Conservation (phyloP, 2,329 filamentous ascomycete genomes). For the Lecanoromycetidae sp. region DNA sequence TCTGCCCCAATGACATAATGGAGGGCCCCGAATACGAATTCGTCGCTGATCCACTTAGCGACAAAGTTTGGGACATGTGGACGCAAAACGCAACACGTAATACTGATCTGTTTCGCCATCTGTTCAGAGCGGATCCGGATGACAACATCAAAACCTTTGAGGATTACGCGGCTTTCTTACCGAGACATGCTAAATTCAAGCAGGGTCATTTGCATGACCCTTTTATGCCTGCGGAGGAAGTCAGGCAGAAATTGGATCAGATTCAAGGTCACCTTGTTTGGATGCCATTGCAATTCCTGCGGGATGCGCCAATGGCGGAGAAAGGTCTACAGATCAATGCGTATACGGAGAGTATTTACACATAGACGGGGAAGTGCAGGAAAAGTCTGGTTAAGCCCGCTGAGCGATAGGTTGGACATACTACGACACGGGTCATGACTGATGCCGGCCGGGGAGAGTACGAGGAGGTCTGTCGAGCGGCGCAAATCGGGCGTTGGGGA, state of each 20-base stretch:
- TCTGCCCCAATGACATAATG: slow-evolving; percentile 60
- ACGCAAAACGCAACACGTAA: slow-evolving; percentile 59
- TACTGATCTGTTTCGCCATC: slow-evolving; percentile 65
- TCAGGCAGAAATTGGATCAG: slow-evolving; percentile 61
- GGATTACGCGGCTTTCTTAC: slow-evolving; percentile 74
- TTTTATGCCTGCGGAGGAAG: slow-evolving; percentile 59
- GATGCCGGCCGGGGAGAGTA: no score
- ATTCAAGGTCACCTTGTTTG: slow-evolving; percentile 84
- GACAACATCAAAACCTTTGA: slow-evolving; percentile 79
- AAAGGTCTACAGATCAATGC: slow-evolving; percentile 73
- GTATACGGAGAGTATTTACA: slow-evolving; percentile 78
- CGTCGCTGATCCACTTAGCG: slow-evolving; percentile 61
- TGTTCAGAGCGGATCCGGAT: slow-evolving; percentile 85
- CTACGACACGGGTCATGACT: no score
- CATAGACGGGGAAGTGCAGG: slow-evolving; percentile 37
- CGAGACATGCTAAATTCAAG: slow-evolving; percentile 53
- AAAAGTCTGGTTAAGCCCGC: no score
- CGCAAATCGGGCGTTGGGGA: no score
- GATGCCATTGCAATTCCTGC: slow-evolving; percentile 85
- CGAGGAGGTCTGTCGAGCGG: no score
- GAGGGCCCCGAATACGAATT: slow-evolving; percentile 55
- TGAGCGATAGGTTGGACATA: no score
- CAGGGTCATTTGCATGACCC: slow-evolving; percentile 78
- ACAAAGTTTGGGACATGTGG: slow-evolving; percentile 61
- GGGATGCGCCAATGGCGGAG: slow-evolving; percentile 80